These are phyloP conservation scores for Colletotrichum sp. DNA, from an alignment of 2,329 filamentous ascomycete genomes.

Conservation along the genomic window DNA sequence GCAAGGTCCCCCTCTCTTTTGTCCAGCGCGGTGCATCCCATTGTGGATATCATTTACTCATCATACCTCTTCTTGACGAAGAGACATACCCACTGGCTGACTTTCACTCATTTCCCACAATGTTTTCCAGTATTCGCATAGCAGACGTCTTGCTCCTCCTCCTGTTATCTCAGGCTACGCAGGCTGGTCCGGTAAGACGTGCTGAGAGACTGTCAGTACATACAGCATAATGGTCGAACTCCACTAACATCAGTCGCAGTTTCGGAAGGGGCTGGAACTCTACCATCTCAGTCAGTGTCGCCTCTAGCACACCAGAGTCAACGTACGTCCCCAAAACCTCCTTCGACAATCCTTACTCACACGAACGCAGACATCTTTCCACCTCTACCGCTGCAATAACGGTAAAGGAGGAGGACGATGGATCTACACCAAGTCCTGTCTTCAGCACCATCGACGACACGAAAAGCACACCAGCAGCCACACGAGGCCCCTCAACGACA, in stretches of 20 bases:
- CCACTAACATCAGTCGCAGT: not conserved
- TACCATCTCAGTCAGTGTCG: not conserved
- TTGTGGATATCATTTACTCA: not conserved
- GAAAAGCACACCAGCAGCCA: not conserved
- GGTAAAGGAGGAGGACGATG: constrained; percentile 11
- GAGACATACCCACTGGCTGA: not conserved
- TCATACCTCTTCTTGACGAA: constrained; percentile 1
- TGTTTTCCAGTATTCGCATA: constrained; percentile 1
- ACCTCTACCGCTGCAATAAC: not conserved
- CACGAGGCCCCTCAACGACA: not conserved
- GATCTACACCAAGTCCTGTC: constrained; percentile 18
- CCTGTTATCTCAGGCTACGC: constrained; percentile 19
- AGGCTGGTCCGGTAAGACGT: constrained; percentile 23
- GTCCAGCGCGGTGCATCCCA: not conserved
- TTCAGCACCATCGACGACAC: constrained; percentile 16
- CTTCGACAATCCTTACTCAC: not conserved
- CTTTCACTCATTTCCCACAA: not conserved
- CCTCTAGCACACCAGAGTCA: not conserved
- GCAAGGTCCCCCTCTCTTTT: not conserved
- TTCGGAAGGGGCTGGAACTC: constrained; percentile 3
- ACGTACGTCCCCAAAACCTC: not conserved
- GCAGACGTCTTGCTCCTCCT: constrained; percentile 14
- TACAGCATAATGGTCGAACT: not conserved
- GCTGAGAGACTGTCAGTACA: constrained; percentile 8
- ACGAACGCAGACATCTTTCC: not conserved